These are phyloP conservation scores for Coemansia sp. DNA, from an alignment of 192 early-diverging fungal species.

Conservation along the genomic window DNA sequence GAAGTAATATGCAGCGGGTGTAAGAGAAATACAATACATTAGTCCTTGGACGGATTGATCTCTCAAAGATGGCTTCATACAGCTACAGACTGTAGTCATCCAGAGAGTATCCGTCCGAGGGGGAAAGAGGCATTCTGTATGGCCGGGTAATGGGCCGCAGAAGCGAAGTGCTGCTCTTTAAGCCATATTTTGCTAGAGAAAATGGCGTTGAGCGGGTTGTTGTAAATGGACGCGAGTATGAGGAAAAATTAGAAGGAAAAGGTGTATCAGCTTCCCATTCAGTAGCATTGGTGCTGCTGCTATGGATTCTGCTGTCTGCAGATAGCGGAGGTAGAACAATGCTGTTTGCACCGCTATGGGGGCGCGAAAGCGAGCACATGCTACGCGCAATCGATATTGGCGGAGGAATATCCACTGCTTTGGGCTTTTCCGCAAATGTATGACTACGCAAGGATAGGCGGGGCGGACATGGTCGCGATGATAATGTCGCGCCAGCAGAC, in stretches of 20 bases:
- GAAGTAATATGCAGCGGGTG: neutral
- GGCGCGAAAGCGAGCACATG: slow-evolving; percentile 7
- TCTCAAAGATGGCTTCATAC: neutral
- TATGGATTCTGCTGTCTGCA: slow-evolving; percentile 19
- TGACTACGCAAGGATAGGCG: neutral
- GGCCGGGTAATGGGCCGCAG: slow-evolving; percentile 33
- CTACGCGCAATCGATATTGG: slow-evolving; percentile 13
- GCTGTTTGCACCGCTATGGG: neutral
- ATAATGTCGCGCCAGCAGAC: neutral
- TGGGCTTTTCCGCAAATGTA: slow-evolving; percentile 8
- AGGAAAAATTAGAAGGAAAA: slow-evolving; percentile 17
- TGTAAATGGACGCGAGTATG: slow-evolving; percentile 46
- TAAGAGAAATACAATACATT: neutral
- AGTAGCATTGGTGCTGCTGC: neutral
- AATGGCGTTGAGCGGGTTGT: slow-evolving; percentile 39
- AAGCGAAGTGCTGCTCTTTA: slow-evolving; percentile 32
- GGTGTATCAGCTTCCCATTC: slow-evolving; percentile 40
- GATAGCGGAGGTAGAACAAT: slow-evolving; percentile 38
- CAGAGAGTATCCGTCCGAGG: slow-evolving; percentile 35
- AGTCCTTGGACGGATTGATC: neutral
- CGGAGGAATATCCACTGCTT: slow-evolving; percentile 9
- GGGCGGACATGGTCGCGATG: neutral
- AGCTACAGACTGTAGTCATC: slow-evolving; percentile 40
- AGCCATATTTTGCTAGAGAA: slow-evolving; percentile 24
- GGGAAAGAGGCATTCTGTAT: slow-evolving; percentile 28